phyloP scores from a whole-genome alignment of 805 yeast species.

The Ogataea methylovora region DNA sequence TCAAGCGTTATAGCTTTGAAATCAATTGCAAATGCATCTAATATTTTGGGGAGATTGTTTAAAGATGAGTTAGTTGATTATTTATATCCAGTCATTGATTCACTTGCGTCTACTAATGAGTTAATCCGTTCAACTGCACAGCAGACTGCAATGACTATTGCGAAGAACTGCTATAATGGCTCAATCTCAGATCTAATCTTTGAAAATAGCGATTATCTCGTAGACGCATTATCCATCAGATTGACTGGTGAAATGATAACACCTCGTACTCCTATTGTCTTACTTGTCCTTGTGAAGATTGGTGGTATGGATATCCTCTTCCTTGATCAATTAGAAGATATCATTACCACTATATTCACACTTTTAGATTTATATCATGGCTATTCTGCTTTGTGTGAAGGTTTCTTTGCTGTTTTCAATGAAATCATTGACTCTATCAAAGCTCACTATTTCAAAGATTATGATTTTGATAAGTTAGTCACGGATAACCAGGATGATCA shows the following conservation, averaged over 20 bases:
- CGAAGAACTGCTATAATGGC: conserved; percentile 44
- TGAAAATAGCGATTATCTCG: conserved; percentile 70
- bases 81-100: conserved; percentile 66
- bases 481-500: conserved; percentile 2
- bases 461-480: conserved; percentile 17
- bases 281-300: conserved; percentile 60
- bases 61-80: conserved; percentile 58
- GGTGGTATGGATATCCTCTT: conserved; percentile 63
- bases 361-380: conserved; percentile 82
- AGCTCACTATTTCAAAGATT: conserved; percentile 25
- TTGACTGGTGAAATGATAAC: conserved; percentile 65
- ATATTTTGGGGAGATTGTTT: conserved; percentile 30
- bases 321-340: conserved; percentile 62
- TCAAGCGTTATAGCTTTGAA: conserved; percentile 32
- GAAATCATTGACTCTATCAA: conserved; percentile 46
- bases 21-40: conserved; percentile 30
- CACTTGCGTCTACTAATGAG: conserved; percentile 51
- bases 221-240: conserved; percentile 69
- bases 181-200: conserved; percentile 49
- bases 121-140: conserved; percentile 44
- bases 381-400: conserved; percentile 62
- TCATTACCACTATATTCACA: conserved; percentile 60
- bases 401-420: conserved; percentile 65
- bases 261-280: conserved; percentile 64
- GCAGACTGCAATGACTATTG: conserved; percentile 41